These are phyloP conservation scores for Carpinus viminea DNA, from an alignment of 306 rosid genomes.

Conservation along the genomic window DNA sequence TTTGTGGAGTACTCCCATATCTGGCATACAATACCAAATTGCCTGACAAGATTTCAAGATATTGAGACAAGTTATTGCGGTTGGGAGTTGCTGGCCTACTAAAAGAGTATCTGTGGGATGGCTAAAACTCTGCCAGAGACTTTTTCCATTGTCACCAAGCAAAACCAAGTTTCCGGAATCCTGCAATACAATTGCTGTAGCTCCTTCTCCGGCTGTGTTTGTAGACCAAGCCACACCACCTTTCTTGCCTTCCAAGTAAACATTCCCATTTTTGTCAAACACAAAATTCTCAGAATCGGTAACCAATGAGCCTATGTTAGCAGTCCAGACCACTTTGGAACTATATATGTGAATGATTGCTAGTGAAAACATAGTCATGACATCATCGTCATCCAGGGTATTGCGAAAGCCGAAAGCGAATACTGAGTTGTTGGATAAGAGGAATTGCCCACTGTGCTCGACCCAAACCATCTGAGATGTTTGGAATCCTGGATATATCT, in stretches of 20 bases:
- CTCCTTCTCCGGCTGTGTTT: slow-evolving; percentile 28
- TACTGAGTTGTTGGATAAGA: slow-evolving; percentile 27
- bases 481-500: slow-evolving; percentile 38
- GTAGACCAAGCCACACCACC: slow-evolving; percentile 27
- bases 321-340: slow-evolving; percentile 36
- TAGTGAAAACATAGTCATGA: slow-evolving; percentile 23
- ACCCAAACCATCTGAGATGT: slow-evolving; percentile 29
- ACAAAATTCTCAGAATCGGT: slow-evolving; percentile 18
- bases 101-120: slow-evolving; percentile 43
- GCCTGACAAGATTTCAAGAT: slow-evolving; percentile 37
- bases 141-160: slow-evolving; percentile 27
- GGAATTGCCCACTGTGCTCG: slow-evolving; percentile 26
- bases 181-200: slow-evolving; percentile 32
- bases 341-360: slow-evolving; percentile 30
- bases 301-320: slow-evolving; percentile 24
- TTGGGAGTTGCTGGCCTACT: slow-evolving; percentile 34
- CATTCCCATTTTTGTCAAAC: slow-evolving; percentile 25
- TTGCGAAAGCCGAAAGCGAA: slow-evolving; percentile 30
- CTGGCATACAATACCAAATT: slow-evolving; percentile 36
- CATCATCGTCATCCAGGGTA: too few relatives aligned
- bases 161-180: slow-evolving; percentile 40
- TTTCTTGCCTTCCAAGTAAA: slow-evolving; percentile 15
- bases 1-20: slow-evolving; percentile 31
- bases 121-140: slow-evolving; percentile 49
- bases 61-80: slow-evolving; percentile 16